Evolutionary conservation across 495 filamentous ascomycete species (phyloP).

Genomic region (Penicillium maclennaniae): DNA sequence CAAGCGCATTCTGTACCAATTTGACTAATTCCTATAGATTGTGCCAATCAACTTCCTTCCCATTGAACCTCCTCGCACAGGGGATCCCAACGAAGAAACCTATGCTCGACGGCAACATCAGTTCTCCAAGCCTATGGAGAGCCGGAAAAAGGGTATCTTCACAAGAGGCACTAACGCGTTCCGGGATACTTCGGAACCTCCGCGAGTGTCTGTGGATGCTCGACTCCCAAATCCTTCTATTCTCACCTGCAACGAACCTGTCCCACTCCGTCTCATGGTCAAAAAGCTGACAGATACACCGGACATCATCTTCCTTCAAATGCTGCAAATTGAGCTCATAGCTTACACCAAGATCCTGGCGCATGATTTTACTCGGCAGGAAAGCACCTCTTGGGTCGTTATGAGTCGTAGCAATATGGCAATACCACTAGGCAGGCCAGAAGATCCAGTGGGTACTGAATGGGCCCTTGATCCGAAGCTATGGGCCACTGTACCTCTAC

Average conservation of each 20-base stretch:
- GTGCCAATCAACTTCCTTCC: constrained; percentile 78
- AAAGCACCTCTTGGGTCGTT: constrained; percentile 66
- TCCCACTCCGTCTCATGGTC: constrained; percentile 76
- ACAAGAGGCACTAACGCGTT: constrained; percentile 29
- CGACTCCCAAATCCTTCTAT: constrained; percentile 85
- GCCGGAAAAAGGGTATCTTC: constrained; percentile 53
- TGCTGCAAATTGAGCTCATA: constrained; percentile 75
- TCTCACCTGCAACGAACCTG: constrained; percentile 77
- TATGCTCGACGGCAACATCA: constrained; percentile 79
- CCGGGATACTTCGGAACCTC: constrained; percentile 31
- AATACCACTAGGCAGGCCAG: constrained; percentile 55
- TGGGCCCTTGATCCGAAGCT: constrained; percentile 58
- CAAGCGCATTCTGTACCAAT: not conserved
- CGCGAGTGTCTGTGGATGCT: constrained; percentile 65
- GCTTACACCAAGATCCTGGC: constrained; percentile 74
- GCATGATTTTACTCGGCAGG: constrained; percentile 62
- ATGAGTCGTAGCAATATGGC: constrained; percentile 62
- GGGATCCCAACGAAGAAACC: constrained; percentile 66
- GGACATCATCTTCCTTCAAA: constrained; percentile 67
- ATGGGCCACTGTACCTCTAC: constrained; percentile 68
- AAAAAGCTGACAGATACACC: constrained; percentile 64
- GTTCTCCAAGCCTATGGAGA: constrained; percentile 51
- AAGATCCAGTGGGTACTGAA: constrained; percentile 61
- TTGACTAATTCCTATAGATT: constrained; percentile 34
- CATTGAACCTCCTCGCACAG: constrained; percentile 79